Conservation (phyloP, 1,284 basidiomycete genomes). For the Cryptococcus sp. region DNA sequence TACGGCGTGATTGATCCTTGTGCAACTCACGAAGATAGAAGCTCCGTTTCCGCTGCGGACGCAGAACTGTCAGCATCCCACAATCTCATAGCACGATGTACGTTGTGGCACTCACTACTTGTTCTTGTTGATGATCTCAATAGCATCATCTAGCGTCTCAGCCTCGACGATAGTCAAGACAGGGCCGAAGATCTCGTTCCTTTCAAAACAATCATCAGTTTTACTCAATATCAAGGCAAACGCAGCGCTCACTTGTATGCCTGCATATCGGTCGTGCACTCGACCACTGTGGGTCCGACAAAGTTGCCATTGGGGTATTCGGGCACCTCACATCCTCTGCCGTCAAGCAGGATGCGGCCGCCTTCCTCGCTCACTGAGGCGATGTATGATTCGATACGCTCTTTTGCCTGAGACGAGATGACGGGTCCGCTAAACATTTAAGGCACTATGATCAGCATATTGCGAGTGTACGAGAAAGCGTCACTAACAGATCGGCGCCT, state of each 20-base stretch:
- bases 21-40: constrained; percentile 69
- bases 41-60: constrained; percentile 72
- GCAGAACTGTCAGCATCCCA: constrained; percentile 7
- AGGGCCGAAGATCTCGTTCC: constrained; percentile 95
- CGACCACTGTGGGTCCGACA: constrained; percentile 88
- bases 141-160: constrained; percentile 86
- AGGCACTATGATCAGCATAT: not conserved
- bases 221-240: not conserved
- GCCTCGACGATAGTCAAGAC: constrained; percentile 78
- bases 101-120: constrained; percentile 60
- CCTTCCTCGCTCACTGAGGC: constrained; percentile 80
- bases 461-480: not conserved
- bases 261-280: constrained; percentile 78
- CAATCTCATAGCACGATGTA: not conserved
- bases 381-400: constrained; percentile 76
- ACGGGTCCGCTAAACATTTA: constrained; percentile 72
- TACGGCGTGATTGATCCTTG: too few relatives aligned
- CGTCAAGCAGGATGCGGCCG: constrained; percentile 85
- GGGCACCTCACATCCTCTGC: constrained; percentile 67
- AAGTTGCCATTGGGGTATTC: constrained; percentile 91
- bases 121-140: constrained; percentile 86
- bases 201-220: constrained; percentile 42
- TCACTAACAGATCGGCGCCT: constrained; percentile 76
- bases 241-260: constrained; percentile 71
- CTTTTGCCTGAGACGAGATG: constrained; percentile 84